Percentiles rank a stretch among this genome's conserved stretches.
Evolutionary conservation across 306 rosid genomes (phyloP).

Genomic region (Vigna radiata): DNA sequence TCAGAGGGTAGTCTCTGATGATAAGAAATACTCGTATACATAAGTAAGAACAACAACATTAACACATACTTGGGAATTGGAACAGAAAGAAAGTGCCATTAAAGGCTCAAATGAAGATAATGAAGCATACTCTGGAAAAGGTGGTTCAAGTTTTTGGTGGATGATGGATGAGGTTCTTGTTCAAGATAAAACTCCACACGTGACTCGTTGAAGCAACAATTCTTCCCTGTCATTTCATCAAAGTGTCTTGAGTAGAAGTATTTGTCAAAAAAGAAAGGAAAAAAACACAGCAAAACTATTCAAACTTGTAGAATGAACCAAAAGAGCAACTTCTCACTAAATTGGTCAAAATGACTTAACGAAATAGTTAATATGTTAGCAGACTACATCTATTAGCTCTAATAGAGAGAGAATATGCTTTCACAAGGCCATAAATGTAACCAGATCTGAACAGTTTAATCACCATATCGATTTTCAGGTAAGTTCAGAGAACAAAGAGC

Average conservation of each 20-base stretch:
- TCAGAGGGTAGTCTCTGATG: conserved; percentile 6
- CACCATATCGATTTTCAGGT: conserved; percentile 18
- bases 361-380: conserved; percentile 21
- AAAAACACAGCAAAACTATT: neutral
- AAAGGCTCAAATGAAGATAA: conserved; percentile 39
- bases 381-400: conserved; percentile 1
- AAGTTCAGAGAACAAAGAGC: conserved; percentile 19
- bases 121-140: conserved; percentile 88
- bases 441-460: conserved; percentile 29
- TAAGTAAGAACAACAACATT: conserved; percentile 28
- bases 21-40: conserved; percentile 11
- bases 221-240: conserved; percentile 71
- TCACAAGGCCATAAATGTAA: conserved; percentile 9
- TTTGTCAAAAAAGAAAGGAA: conserved; percentile 9
- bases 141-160: conserved; percentile 85
- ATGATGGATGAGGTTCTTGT: conserved; percentile 89
- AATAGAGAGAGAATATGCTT: neutral
- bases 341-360: conserved; percentile 31
- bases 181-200: conserved; percentile 79
- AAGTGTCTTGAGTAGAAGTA: conserved; percentile 42
- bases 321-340: conserved; percentile 17
- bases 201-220: conserved; percentile 90
- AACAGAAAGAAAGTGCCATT: conserved; percentile 25
- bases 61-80: conserved; percentile 16
- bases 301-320: conserved; percentile 20